Percentiles rank a stretch among this genome's conserved stretches.
Evolutionary conservation across 768 basidiomycete species (phyloP).

Genomic region (Hericium coralloides): DNA sequence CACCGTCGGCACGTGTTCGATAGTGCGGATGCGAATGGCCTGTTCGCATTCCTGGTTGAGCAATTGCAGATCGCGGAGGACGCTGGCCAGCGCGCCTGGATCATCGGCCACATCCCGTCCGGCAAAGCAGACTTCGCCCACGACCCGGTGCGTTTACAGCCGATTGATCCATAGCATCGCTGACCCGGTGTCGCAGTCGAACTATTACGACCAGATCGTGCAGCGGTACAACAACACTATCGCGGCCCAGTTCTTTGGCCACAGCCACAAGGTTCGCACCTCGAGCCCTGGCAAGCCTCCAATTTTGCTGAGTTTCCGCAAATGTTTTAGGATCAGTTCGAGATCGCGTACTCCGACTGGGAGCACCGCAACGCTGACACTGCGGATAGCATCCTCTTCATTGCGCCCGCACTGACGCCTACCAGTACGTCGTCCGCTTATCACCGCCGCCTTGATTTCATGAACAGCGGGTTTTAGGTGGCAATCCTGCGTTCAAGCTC

Average conservation of each 20-base stretch:
- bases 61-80: constrained; percentile 54
- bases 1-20: background rate
- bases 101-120: constrained; percentile 54
- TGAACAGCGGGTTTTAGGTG: constrained; percentile 24
- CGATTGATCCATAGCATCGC: constrained; percentile 13
- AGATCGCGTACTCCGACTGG: constrained; percentile 51
- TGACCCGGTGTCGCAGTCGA: constrained; percentile 35
- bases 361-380: constrained; percentile 32
- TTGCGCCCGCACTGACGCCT: constrained; percentile 51
- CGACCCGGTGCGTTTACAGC: constrained; percentile 35
- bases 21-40: constrained; percentile 51
- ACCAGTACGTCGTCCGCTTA: constrained; percentile 28
- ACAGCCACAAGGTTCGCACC: constrained; percentile 36
- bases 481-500: constrained; percentile 47
- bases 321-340: constrained; percentile 42
- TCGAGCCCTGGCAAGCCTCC: too few species aligned
- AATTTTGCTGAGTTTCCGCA: too few species aligned
- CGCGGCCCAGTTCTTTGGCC: constrained; percentile 54
- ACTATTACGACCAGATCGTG: constrained; percentile 55
- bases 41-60: constrained; percentile 44
- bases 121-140: constrained; percentile 38
- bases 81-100: constrained; percentile 50
- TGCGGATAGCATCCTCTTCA: constrained; percentile 38
- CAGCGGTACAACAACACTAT: constrained; percentile 52
- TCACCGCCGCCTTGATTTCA: background rate